These are phyloP conservation scores for Crithidia acanthocephali DNA, from an alignment of 208 protist genomes.

Conservation along the genomic window DNA sequence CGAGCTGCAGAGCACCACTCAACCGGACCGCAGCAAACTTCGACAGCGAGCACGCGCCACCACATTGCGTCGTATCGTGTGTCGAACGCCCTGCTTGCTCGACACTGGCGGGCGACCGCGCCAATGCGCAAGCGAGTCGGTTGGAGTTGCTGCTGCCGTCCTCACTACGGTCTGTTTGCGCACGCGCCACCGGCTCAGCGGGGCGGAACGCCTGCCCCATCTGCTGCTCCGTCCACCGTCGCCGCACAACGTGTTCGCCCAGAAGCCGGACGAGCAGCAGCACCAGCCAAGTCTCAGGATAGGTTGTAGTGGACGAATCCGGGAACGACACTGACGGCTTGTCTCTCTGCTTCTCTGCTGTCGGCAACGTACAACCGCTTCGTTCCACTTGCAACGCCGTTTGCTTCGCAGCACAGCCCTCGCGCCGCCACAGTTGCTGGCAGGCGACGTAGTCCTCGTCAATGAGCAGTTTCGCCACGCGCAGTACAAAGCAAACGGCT, in stretches of 20 bases:
- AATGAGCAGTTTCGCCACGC: constrained; percentile 1
- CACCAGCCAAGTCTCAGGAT: constrained; percentile 16
- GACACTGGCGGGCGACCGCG: background rate
- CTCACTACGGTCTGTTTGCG: background rate
- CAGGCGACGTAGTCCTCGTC: constrained; percentile 24
- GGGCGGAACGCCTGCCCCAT: constrained; percentile 36
- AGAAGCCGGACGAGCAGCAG: constrained; percentile 33
- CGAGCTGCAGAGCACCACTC: constrained; percentile 14
- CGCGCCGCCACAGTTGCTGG: constrained; percentile 2
- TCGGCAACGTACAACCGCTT: background rate
- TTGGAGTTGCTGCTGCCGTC: background rate
- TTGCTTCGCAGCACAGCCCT: background rate
- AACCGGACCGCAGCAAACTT: background rate
- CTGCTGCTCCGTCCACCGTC: constrained; percentile 28
- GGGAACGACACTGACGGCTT: background rate
- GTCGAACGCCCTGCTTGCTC: background rate
- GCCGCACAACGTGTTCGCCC: constrained; percentile 32
- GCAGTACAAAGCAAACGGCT: constrained; percentile 6
- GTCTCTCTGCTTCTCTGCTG: background rate
- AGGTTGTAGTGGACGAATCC: background rate
- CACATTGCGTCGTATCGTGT: no score
- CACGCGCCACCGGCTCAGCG: constrained; percentile 8
- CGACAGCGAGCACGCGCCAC: no score
- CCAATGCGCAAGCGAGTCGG: constrained; percentile 7
- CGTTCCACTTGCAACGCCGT: background rate